Evolutionary conservation across 176 grass and related monocot genomes (phyloP), one percentile per base, ranked within the genome.

Genomic region (Cymbopogon citratus): DNA sequence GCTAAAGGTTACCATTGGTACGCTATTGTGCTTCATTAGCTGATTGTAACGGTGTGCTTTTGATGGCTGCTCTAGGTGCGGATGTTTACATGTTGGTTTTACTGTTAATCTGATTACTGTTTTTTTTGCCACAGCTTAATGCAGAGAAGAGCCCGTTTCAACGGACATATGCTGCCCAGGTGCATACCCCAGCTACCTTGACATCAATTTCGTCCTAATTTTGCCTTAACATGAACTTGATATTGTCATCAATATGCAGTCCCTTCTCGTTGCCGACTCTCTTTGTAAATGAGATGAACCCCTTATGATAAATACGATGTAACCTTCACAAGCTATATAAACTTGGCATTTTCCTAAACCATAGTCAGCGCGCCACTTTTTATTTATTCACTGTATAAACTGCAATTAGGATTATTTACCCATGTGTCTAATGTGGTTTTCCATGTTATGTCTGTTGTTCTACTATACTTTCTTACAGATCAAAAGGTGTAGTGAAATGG

Each of bases 121-220:
- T 81, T 61, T 61, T 40, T 66, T 33, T 5, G 3, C 83, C 82
- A 68, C 96, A 95, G 96, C 92, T 99, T 76, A 99, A 99, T 87
- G 86, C 96, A 69, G 92, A 95, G 71, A 99, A 99, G 76, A 99
- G 96, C 79, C 96, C 96, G 10, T 99, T 99, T 84, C 96, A 99
- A 73, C 82, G 96, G 26, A 99, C 92, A 2, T 99, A 90, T 43
- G 96, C 96, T 69, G 69, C 85, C n/a, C 96, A 99, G 96, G 92
- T 99, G 84, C 77, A n/a, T 85, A 46, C 6, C 68, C 78, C 31
- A 16, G 49, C 65, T 25, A 26, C 46, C 2, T 76, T 63, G 10
- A 24, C 29, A 38, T 49, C 33, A 51, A 23, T 52, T 68, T 74
- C 2, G 0, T 63, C 41, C 34, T 35, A 28, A 5, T 28, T 63